Percentiles rank a stretch among this genome's conserved stretches.
phyloP scores from a whole-genome alignment of 441 rosid genomes.

The Omphalea diandra region DNA sequence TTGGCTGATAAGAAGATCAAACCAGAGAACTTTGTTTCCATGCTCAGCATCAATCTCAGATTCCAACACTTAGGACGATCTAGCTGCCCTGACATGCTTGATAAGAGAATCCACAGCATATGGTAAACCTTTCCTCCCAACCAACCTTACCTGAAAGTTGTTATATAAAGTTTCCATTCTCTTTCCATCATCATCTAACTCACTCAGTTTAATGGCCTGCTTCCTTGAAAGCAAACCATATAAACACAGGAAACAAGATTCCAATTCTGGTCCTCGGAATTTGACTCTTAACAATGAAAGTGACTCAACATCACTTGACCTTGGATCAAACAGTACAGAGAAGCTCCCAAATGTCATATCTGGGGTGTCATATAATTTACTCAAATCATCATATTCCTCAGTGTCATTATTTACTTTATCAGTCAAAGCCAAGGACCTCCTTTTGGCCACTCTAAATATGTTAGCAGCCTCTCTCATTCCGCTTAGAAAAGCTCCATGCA shows the following conservation, averaged over 20 bases:
- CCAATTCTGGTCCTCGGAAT: slow-evolving; percentile 31
- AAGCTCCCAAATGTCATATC: slow-evolving; percentile 52
- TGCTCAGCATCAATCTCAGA: slow-evolving; percentile 10
- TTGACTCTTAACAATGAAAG: slow-evolving; percentile 48
- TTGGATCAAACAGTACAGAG: slow-evolving; percentile 51
- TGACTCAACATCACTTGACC: slow-evolving; percentile 45
- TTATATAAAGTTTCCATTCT: slow-evolving; percentile 44
- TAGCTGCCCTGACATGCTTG: slow-evolving; percentile 45
- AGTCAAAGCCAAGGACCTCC: slow-evolving; percentile 40
- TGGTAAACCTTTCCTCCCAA: slow-evolving; percentile 50
- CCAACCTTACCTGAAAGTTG: slow-evolving; percentile 35
- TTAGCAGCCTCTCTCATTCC: slow-evolving; percentile 97
- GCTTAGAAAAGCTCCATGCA: slow-evolving; percentile 95
- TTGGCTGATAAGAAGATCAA: slow-evolving; percentile 15
- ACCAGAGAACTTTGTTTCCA: neutral
- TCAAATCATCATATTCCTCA: slow-evolving; percentile 32
- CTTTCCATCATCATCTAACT: slow-evolving; percentile 45
- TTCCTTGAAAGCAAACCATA: slow-evolving; percentile 55
- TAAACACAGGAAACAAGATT: slow-evolving; percentile 32
- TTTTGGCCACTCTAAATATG: slow-evolving; percentile 66
- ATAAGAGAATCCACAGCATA: slow-evolving; percentile 48
- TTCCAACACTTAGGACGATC: slow-evolving; percentile 28
- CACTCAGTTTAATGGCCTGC: slow-evolving; percentile 50
- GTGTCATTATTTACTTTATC: slow-evolving; percentile 26
- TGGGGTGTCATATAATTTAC: slow-evolving; percentile 43